Percentiles rank a stretch among this genome's conserved stretches.
Evolutionary conservation across 2,329 filamentous ascomycete genomes (phyloP).

Genomic region (Colletotrichum sp.): DNA sequence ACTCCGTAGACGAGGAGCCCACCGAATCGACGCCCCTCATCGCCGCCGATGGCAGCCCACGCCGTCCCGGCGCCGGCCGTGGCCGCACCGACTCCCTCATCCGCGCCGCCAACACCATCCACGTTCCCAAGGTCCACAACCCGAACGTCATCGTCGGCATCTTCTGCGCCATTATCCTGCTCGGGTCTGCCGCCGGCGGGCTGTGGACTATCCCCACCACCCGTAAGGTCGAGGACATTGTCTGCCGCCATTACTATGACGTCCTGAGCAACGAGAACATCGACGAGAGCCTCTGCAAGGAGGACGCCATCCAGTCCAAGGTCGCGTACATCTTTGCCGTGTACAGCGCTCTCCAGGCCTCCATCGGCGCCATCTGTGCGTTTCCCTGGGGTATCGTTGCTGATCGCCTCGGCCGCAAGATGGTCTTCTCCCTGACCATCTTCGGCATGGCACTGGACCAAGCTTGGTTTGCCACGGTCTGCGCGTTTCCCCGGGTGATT

Average conservation of each 20-base stretch:
- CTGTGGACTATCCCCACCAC: slow-evolving; percentile 37
- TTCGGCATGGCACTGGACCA: slow-evolving; percentile 32
- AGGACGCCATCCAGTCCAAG: slow-evolving; percentile 37
- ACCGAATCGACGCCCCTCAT: slow-evolving; percentile 15
- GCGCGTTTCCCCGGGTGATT: slow-evolving; percentile 36
- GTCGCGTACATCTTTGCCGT: slow-evolving; percentile 39
- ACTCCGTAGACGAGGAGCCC: neutral
- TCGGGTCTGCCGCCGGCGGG: slow-evolving; percentile 30
- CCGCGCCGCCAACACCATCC: neutral
- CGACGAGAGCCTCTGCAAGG: slow-evolving; percentile 41
- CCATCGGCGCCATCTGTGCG: slow-evolving; percentile 34
- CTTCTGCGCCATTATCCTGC: slow-evolving; percentile 33
- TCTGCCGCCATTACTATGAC: slow-evolving; percentile 42
- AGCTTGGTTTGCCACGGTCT: slow-evolving; percentile 33
- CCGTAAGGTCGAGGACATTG: slow-evolving; percentile 42
- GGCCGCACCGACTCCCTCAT: slow-evolving; percentile 8
- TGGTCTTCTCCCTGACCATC: slow-evolving; percentile 35
- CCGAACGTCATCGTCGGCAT: slow-evolving; percentile 31
- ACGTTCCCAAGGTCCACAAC: slow-evolving; percentile 29
- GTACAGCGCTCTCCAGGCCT: slow-evolving; percentile 31
- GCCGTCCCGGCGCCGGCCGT: neutral
- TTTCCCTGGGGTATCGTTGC: slow-evolving; percentile 43
- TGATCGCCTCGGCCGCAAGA: slow-evolving; percentile 41
- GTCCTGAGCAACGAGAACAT: slow-evolving; percentile 31
- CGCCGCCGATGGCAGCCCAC: neutral